phyloP scores from a whole-genome alignment of 2,329 filamentous ascomycete genomes.

The Penicillium sp. region DNA sequence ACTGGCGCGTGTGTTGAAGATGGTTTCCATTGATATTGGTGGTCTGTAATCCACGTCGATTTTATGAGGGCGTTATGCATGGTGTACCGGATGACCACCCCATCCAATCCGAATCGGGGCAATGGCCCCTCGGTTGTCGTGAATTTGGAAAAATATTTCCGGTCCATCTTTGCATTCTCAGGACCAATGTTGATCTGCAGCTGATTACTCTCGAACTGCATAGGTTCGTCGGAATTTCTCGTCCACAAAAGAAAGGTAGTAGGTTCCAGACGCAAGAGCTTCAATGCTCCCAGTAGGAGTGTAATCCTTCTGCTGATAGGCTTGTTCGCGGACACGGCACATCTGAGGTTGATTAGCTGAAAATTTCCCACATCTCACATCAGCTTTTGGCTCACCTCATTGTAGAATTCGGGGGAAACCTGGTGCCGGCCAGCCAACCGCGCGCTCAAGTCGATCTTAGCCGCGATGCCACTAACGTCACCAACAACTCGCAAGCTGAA shows the following conservation, averaged over 20 bases:
- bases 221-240: slow-evolving; percentile 85
- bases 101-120: neutral
- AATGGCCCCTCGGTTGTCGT: neutral
- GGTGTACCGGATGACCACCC: neutral
- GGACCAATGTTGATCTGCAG: neutral
- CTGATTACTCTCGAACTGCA: slow-evolving; percentile 65
- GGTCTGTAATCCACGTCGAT: neutral
- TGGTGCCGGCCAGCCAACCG: slow-evolving; percentile 64
- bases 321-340: slow-evolving; percentile 77
- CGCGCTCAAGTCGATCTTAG: slow-evolving; percentile 67
- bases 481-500: slow-evolving; percentile 66
- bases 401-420: slow-evolving; percentile 70
- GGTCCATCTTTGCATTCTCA: neutral
- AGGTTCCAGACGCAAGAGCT: slow-evolving; percentile 64
- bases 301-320: slow-evolving; percentile 78
- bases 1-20: neutral
- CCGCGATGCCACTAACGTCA: slow-evolving; percentile 64
- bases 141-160: neutral
- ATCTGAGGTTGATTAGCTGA: slow-evolving; percentile 44
- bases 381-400: slow-evolving; percentile 42
- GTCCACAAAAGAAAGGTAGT: slow-evolving; percentile 78
- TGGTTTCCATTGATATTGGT: too few species aligned
- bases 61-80: neutral
- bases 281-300: slow-evolving; percentile 66
- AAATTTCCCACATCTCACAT: neutral